Evolutionary conservation across 2,329 filamentous ascomycete species (phyloP).

Genomic region (Calonectria crousiana): DNA sequence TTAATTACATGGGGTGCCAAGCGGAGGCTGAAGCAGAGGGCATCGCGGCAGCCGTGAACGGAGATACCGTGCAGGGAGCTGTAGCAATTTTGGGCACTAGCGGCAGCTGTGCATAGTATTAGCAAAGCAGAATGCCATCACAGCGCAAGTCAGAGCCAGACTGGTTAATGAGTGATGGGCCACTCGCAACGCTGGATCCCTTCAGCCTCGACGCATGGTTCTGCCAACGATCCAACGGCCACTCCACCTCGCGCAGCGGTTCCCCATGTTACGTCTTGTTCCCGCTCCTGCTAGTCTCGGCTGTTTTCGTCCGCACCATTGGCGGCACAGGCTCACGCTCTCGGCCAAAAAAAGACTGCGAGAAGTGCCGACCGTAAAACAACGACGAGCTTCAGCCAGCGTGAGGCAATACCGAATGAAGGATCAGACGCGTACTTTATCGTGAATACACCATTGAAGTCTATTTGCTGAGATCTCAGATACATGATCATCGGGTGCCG

Average conservation of each 20-base stretch:
- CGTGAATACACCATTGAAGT: background rate
- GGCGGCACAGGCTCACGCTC: background rate
- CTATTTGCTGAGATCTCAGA: background rate
- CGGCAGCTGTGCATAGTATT: background rate
- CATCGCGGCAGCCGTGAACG: background rate
- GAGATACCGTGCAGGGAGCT: background rate
- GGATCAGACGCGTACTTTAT: background rate
- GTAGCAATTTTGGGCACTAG: background rate
- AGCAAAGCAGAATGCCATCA: background rate
- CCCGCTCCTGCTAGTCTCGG: background rate
- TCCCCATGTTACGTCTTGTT: background rate
- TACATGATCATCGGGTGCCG: background rate
- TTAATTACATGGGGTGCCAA: background rate
- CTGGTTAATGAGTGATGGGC: background rate
- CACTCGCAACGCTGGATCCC: background rate
- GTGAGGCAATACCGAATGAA: background rate
- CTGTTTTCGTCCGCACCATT: background rate
- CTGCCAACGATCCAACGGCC: background rate
- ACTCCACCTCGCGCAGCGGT: background rate
- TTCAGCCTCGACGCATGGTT: background rate
- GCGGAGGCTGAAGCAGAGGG: background rate
- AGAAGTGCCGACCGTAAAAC: background rate
- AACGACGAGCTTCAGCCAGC: background rate
- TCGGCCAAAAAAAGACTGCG: background rate
- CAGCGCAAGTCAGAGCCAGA: background rate